Base-by-base conservation (phyloP, 1,284 basidiomycete species). In the Fistulina hepatica region DNA sequence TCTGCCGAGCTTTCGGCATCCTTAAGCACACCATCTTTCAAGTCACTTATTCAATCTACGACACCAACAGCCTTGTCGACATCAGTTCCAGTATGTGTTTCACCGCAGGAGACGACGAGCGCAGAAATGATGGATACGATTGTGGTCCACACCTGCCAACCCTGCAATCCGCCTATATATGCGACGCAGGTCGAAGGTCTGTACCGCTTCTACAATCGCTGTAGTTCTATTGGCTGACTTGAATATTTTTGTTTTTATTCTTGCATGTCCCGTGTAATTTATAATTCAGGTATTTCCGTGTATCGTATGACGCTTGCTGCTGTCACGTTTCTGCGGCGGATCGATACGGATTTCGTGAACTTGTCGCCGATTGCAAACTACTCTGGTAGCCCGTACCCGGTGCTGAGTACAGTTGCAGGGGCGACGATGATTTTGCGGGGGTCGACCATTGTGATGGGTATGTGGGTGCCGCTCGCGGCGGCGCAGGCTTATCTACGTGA, bases 321-420 rank as follows among this genome's bases (percentile, higher is more conserved):
- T 10, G 61, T 61, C 28, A 57, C 64, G 22, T 59, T 81, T 33
- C 57, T 81, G 43, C 73, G 79, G 47, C 71, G 80, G 40, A 72
- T 81, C 37, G 79, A 82, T 56, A 77, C 77, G 19, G 76, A 79
- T 50, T 82, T 76, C 47, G 78, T 82, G 46, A 80, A 82, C 52
- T 60, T 81, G 31, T 66, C 74, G 23, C 67, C 71, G 20, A 72
- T 82, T 43, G 55, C 70, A 13, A 60, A 64, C 36, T 57, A 58
- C 43, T 56, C 69, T 36, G 57, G 62, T 34, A 47, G 61, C 21
- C 48, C 60, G 3, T 52, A 52, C 28, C 62, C 65, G 7, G 51
- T 61, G 4, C 42, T 57, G 25, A 56, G 54, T 39, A 54, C 58
- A 10, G 59, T 67, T 4, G 57, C 65, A 2, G 63, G 64, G 39